phyloP scores from a whole-genome alignment of 208 protist species.

The Leishmania tarentolae region DNA sequence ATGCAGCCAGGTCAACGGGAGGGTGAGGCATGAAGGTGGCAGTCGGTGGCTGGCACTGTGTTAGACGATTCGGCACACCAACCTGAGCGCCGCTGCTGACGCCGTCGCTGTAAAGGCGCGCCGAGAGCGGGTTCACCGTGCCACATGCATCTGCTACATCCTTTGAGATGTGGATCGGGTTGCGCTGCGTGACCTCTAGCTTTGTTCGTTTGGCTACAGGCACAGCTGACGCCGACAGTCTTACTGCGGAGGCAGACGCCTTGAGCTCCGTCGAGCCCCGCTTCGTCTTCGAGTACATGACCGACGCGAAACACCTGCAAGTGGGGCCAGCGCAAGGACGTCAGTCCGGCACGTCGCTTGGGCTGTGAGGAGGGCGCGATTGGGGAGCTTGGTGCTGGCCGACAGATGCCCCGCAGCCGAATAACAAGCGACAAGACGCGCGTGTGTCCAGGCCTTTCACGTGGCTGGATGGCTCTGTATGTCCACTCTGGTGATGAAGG shows the following conservation, averaged over 20 bases:
- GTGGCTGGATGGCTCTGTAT: neutral
- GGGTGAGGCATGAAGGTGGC: slow-evolving; percentile 17
- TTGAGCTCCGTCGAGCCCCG: slow-evolving; percentile 5
- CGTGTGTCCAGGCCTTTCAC: neutral
- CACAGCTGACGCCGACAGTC: slow-evolving; percentile 6
- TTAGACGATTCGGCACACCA: slow-evolving; percentile 78
- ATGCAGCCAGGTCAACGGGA: neutral
- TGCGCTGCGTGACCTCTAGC: slow-evolving; percentile 68
- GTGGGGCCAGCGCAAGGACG: neutral
- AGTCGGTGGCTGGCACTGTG: slow-evolving; percentile 15
- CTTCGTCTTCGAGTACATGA: slow-evolving; percentile 9
- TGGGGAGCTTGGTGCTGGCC: neutral
- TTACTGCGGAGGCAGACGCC: neutral
- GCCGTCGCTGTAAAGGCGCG: slow-evolving; percentile 76
- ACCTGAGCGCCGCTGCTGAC: slow-evolving; percentile 57
- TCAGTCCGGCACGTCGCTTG: neutral
- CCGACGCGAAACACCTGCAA: neutral
- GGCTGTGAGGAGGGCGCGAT: neutral
- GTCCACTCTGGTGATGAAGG: neutral
- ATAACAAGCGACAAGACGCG: neutral
- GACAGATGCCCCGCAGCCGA: neutral
- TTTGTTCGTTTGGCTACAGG: slow-evolving; percentile 39
- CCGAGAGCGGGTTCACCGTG: slow-evolving; percentile 69
- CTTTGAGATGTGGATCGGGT: slow-evolving; percentile 87
- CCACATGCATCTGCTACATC: slow-evolving; percentile 74